These are phyloP conservation scores for Saccharomyces pastorianus DNA, from an alignment of 1,139 yeast genomes.

Conservation along the genomic window DNA sequence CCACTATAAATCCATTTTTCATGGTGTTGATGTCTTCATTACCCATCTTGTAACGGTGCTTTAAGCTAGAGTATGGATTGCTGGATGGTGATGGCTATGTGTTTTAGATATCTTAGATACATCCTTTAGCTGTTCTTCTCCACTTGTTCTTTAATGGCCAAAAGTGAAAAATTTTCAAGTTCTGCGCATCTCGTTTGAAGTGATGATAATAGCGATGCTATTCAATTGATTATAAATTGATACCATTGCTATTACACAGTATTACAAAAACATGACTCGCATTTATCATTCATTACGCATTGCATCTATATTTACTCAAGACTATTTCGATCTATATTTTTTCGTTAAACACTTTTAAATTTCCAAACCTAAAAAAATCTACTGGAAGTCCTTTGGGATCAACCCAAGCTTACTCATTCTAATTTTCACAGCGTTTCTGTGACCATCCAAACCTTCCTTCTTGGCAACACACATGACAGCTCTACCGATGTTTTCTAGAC, in stretches of 20 bases:
- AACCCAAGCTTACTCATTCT: slow-evolving; percentile 75
- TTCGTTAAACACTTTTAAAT: slow-evolving; percentile 1
- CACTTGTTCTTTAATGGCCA: not conserved
- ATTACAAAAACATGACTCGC: no score
- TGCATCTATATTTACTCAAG: not conserved
- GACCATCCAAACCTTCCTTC: slow-evolving; percentile 94
- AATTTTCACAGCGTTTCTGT: slow-evolving; percentile 89
- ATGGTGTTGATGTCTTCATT: slow-evolving; percentile 16
- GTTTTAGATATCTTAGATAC: no score
- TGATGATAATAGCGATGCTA: not conserved
- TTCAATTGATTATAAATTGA: not conserved
- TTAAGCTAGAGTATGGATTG: not conserved
- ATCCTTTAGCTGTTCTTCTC: not conserved
- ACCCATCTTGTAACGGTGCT: not conserved
- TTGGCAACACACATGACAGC: slow-evolving; percentile 97
- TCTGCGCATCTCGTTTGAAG: not conserved
- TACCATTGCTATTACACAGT: not conserved
- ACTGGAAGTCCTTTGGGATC: slow-evolving; percentile 30
- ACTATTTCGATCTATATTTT: not conserved
- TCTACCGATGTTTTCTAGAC: slow-evolving; percentile 77
- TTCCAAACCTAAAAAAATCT: slow-evolving; percentile 1
- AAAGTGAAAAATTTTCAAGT: not conserved
- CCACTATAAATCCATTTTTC: slow-evolving; percentile 35
- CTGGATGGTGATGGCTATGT: no score
- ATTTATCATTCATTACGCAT: not conserved